phyloP scores from a whole-genome alignment of 768 basidiomycete species.

The Boletus barrowsii region DNA sequence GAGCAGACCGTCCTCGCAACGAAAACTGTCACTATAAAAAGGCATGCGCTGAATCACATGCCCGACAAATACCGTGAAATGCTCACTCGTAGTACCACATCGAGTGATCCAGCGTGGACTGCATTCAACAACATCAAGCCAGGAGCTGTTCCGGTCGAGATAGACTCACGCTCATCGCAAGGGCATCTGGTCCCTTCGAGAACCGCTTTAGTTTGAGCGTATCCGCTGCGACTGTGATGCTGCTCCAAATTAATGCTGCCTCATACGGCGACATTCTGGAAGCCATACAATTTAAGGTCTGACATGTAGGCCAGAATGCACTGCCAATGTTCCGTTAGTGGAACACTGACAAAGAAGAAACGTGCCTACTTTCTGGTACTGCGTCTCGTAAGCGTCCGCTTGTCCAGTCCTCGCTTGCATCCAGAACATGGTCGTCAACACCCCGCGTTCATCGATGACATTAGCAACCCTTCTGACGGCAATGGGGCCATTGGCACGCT shows the following conservation, averaged over 20 bases:
- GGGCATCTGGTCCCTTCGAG: conserved; percentile 46
- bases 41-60: not conserved
- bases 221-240: conserved; percentile 53
- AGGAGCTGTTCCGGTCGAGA: not conserved
- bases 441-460: conserved; percentile 43
- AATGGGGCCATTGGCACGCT: conserved; percentile 66
- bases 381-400: conserved; percentile 60
- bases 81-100: conserved; percentile 76
- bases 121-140: conserved; percentile 6
- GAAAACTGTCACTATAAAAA: conserved; percentile 57
- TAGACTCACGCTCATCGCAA: conserved; percentile 60
- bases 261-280: not conserved
- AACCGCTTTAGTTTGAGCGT: conserved; percentile 53
- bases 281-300: conserved; percentile 70
- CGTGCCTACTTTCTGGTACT: conserved; percentile 68
- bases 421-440: conserved; percentile 65
- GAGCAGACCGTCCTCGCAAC: conserved; percentile 78
- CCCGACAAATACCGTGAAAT: not conserved
- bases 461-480: conserved; percentile 55
- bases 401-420: conserved; percentile 62
- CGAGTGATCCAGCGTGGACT: conserved; percentile 71
- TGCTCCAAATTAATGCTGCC: conserved; percentile 27
- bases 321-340: conserved; percentile 34
- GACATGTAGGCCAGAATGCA: conserved; percentile 80
- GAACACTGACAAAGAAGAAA: not conserved